Percentiles rank a stretch among this genome's conserved stretches.
phyloP scores from a whole-genome alignment of 441 rosid species.

The Raphanus hybrid region DNA sequence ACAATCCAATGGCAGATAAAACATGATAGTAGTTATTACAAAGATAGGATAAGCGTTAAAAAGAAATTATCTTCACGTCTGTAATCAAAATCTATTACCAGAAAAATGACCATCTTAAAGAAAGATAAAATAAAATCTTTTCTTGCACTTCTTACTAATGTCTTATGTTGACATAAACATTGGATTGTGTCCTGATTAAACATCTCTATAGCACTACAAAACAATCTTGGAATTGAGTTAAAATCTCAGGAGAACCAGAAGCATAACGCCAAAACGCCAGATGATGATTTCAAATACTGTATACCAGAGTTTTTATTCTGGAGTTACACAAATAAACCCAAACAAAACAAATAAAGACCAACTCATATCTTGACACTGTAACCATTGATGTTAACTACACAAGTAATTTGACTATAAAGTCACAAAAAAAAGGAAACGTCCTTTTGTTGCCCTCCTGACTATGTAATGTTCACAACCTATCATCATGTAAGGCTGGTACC shows the following conservation, averaged over 20 bases:
- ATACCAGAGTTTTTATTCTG: slow-evolving; percentile 4
- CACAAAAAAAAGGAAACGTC: slow-evolving; percentile 20
- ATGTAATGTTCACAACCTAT: slow-evolving; percentile 40
- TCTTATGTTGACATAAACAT: slow-evolving; percentile 16
- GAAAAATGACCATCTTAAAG: slow-evolving; percentile 30
- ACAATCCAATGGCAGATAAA: slow-evolving; percentile 63
- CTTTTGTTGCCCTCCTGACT: slow-evolving; percentile 25
- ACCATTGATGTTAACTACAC: slow-evolving; percentile 32
- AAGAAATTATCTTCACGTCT: slow-evolving; percentile 6
- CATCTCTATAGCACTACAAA: slow-evolving; percentile 8
- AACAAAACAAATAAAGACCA: slow-evolving; percentile 6
- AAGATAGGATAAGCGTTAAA: slow-evolving; percentile 10
- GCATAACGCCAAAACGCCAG: slow-evolving; percentile 6
- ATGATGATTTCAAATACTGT: slow-evolving; percentile 19
- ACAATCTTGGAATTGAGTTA: neutral
- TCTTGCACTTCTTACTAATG: slow-evolving; percentile 16
- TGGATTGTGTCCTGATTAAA: slow-evolving; percentile 12
- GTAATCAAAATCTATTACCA: slow-evolving; percentile 22
- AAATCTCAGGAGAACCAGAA: too few relatives aligned
- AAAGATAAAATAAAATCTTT: slow-evolving; percentile 24
- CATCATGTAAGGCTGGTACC: slow-evolving; percentile 36
- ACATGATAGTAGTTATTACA: slow-evolving; percentile 42
- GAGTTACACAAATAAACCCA: slow-evolving; percentile 12
- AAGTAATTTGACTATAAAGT: slow-evolving; percentile 28
- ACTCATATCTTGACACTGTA: slow-evolving; percentile 20